Conservation (phyloP, 2,329 filamentous ascomycete genomes). For the Dendrostoma leiphaemia region DNA sequence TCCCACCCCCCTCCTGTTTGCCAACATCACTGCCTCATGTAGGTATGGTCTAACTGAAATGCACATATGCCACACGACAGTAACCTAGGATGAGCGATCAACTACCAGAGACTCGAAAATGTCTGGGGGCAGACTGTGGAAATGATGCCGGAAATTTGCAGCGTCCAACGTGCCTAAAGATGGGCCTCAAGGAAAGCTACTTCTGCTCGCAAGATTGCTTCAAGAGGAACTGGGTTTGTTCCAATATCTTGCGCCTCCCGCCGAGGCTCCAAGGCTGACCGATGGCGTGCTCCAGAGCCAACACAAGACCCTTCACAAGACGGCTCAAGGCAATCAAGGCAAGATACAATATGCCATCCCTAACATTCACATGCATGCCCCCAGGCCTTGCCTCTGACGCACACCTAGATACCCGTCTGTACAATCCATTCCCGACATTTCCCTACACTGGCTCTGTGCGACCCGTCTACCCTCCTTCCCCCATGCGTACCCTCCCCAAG, state of each 20-base stretch:
- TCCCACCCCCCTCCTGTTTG: too few species aligned
- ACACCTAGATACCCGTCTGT: constrained; percentile 67
- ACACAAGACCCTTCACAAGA: constrained; percentile 68
- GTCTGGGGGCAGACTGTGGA: constrained; percentile 63
- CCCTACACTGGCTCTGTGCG: constrained; percentile 63
- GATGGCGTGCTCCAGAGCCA: constrained; percentile 32
- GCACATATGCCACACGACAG: not conserved
- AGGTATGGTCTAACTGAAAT: too few species aligned
- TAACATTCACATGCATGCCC: constrained; percentile 29
- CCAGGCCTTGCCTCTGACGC: constrained; percentile 62
- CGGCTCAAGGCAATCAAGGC: not conserved
- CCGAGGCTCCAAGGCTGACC: not conserved
- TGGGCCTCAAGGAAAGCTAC: constrained; percentile 64
- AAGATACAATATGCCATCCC: not conserved
- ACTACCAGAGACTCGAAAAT: constrained; percentile 43
- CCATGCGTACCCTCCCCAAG: constrained; percentile 56
- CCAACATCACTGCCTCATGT: too few species aligned
- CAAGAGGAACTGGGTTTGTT: constrained; percentile 65
- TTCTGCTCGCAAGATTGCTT: constrained; percentile 82
- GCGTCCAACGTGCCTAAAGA: constrained; percentile 73
- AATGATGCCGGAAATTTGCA: constrained; percentile 68
- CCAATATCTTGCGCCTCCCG: not conserved
- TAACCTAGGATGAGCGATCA: too few species aligned
- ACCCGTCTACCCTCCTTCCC: constrained; percentile 64
- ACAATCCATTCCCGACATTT: constrained; percentile 71